phyloP scores from a whole-genome alignment of 169 alveolate species.

The Plasmodium gaboni region DNA sequence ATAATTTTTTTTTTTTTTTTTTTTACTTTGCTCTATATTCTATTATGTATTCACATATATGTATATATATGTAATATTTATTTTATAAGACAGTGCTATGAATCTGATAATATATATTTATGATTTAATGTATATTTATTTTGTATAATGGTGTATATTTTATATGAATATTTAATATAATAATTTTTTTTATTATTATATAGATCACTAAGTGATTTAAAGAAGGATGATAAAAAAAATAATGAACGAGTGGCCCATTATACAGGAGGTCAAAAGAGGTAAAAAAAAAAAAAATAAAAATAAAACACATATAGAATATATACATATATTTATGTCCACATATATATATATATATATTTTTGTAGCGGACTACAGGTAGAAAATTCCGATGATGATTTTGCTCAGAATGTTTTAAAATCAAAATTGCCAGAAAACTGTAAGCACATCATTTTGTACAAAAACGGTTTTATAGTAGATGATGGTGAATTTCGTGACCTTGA shows the following conservation, averaged over 20 bases:
- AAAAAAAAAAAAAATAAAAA: background rate
- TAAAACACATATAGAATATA: background rate
- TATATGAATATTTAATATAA: no score
- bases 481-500: slow-evolving; percentile 93
- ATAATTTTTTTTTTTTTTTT: no score
- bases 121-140: no score
- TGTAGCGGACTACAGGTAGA: slow-evolving; percentile 63
- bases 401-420: slow-evolving; percentile 13
- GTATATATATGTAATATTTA: no score
- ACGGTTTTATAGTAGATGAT: slow-evolving; percentile 94
- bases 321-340: background rate
- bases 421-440: slow-evolving; percentile 63
- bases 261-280: slow-evolving; percentile 67
- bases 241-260: slow-evolving; percentile 63
- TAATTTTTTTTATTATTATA: background rate
- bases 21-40: no score
- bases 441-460: slow-evolving; percentile 85
- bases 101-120: no score
- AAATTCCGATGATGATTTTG: slow-evolving; percentile 54
- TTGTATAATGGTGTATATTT: no score
- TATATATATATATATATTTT: background rate
- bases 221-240: slow-evolving; percentile 64
- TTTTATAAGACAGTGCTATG: no score
- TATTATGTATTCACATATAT: no score
- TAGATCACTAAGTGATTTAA: slow-evolving; percentile 64